Evolutionary conservation across 148 eudicot species (phyloP), one percentile per base, ranked within the genome.

Genomic region (Oxyria digyna): DNA sequence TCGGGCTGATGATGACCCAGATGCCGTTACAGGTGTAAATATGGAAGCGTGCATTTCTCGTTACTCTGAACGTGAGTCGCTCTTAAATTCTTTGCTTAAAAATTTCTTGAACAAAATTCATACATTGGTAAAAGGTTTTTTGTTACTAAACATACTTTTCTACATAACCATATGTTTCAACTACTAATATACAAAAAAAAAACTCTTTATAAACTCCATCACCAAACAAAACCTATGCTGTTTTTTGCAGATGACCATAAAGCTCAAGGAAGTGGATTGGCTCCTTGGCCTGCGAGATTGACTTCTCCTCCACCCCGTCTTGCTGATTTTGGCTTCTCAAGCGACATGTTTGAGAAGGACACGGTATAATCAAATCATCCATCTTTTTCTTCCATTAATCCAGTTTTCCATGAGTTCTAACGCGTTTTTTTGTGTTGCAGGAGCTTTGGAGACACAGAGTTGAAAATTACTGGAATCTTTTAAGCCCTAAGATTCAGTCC

Each of bases 31-130:
- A 74, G 91, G 88, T 71, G 99, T 95, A 49, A 24, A 14, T 15
- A 95, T 95, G 99, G 96, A 95, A 85, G 83, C 97, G 17, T 95
- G 99, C 83, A 95, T 95, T 73, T 87, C 97, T 11, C 91, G 88
- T 43, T 95, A 95, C 75, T 85, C 96, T 64, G 94, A 95, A 8
- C 97, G 97, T 95, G 83, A 91, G 99, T 82, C 8, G 38, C 37
- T 42, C 37, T 27, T 27, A 37, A 27, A 14, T 31, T 59, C 38
- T 59, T 31, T 18, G n/a, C n/a, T n/a, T n/a, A n/a, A n/a, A n/a
- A n/a, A n/a, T n/a, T n/a, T n/a, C n/a, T n/a, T n/a, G n/a, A n/a
- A n/a, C n/a, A n/a, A n/a, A n/a, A n/a, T n/a, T n/a, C n/a, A n/a
- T n/a, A n/a, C n/a, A n/a, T 59, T 59, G 6, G 11, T 24, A 12